A percentile compares a stretch with the other conserved stretches of the same genome.
Conservation (phyloP, 345 rosid species). For the Nasturtium officinale region DNA sequence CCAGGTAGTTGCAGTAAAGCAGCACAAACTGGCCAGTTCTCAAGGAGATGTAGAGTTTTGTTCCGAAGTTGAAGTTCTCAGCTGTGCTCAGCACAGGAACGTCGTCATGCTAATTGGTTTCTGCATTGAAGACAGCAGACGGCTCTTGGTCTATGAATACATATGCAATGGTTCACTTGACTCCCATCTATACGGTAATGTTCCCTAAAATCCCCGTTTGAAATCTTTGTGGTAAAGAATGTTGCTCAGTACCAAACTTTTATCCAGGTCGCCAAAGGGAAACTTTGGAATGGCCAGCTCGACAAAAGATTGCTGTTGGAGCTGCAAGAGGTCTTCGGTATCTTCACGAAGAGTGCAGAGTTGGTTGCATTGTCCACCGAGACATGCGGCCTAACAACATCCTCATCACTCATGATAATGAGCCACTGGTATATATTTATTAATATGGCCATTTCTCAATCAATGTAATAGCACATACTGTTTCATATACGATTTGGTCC, state of each 20-base stretch:
- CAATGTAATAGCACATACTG: slow-evolving; percentile 1
- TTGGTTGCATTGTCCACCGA: slow-evolving; percentile 98
- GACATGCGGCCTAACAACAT: slow-evolving; percentile 99
- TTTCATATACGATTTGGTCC: slow-evolving; percentile 17
- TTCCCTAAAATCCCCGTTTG: background rate
- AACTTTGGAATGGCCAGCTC: slow-evolving; percentile 83
- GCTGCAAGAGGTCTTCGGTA: slow-evolving; percentile 98
- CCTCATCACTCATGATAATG: slow-evolving; percentile 97
- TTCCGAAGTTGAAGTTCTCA: slow-evolving; percentile 97
- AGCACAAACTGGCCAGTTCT: slow-evolving; percentile 96
- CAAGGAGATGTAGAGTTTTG: slow-evolving; percentile 99
- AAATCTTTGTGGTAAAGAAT: slow-evolving; percentile 13
- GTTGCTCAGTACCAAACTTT: slow-evolving; percentile 24
- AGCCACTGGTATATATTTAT: slow-evolving; percentile 70
- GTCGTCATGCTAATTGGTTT: slow-evolving; percentile 97
- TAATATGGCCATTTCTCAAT: background rate
- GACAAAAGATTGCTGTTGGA: slow-evolving; percentile 96
- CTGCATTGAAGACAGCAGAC: slow-evolving; percentile 93
- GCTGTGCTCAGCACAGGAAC: slow-evolving; percentile 98
- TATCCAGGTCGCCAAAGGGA: slow-evolving; percentile 66
- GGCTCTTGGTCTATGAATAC: slow-evolving; percentile 92
- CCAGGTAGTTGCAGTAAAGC: slow-evolving; percentile 98
- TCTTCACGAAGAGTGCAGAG: slow-evolving; percentile 99
- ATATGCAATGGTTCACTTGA: slow-evolving; percentile 98
- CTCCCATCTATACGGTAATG: slow-evolving; percentile 85